Base-by-base conservation (phyloP, 345 rosid species). In the Eucalyptus regnans region DNA sequence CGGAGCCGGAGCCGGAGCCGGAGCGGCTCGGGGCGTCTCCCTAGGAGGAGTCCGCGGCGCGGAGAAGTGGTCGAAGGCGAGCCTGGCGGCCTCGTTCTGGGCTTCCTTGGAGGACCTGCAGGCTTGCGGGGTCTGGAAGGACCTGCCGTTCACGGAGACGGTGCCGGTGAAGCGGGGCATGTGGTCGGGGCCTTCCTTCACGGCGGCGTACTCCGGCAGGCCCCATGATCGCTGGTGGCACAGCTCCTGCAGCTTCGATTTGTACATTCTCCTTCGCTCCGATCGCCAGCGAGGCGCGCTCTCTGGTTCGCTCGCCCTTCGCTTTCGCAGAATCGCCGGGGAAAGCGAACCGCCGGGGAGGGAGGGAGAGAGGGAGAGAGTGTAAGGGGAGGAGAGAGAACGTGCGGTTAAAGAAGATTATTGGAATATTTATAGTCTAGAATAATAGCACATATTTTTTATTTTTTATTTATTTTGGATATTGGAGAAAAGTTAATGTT, bases 81-180 rank as follows among this genome's bases (percentile, higher is more conserved):
- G 23, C 56, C 33, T 71, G 4, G 94, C 94, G 25, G 92, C 93
- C 16, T 92, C 90, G 51, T 91, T 92, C 31, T 93, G 94, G 6
- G 94, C 92, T 12, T 87, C 87, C 51, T 92, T 93, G 46, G 93
- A 52, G 44, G 95, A 91, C 5, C 9, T 52, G 9, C 89, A 25
- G 43, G 87, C 86, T 4, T 33, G 31, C 7, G 13, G 87, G 9
- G 90, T 62, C 25, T 15, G 31, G 84, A 92, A 93, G 51, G 92
- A 31, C n/a, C 14, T 15, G 87, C 88, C 91, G 48, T 93, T 90
- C 68, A 93, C 92, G 87, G 87, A 62, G 60, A 93, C 94, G 33
- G 92, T 89, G 85, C 93, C 89, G 6, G 79, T 83, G 91, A 91
- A 92, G 79, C 85, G 46, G 31, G 93, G 92, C 60, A 23, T 56